Conservation (phyloP, 352 stramenopile species). For the Globisporangium radiosum region DNA sequence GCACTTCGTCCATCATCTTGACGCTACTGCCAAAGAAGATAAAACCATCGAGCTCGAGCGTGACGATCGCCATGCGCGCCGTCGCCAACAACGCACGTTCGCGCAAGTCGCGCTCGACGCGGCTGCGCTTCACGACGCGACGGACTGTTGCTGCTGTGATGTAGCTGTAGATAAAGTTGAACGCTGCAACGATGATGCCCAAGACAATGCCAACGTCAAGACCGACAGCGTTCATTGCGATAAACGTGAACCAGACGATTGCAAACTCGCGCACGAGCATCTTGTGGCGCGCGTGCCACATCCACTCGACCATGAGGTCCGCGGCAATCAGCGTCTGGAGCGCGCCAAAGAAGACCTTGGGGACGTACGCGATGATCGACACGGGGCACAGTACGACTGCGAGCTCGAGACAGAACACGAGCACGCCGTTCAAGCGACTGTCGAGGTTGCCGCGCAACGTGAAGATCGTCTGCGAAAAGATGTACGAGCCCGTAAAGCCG, state of each 20-base stretch:
- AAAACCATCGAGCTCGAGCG: constrained; percentile 78
- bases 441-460: constrained; percentile 75
- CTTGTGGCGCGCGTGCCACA: constrained; percentile 82
- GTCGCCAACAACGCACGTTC: constrained; percentile 67
- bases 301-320: constrained; percentile 97
- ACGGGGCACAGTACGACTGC: constrained; percentile 85
- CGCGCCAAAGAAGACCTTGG: constrained; percentile 97
- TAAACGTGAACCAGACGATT: constrained; percentile 92
- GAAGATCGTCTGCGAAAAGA: constrained; percentile 97
- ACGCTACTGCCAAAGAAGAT: constrained; percentile 87
- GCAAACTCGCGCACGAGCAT: constrained; percentile 89
- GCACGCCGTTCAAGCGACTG: constrained; percentile 56
- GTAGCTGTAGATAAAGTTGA: constrained; percentile 88
- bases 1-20: constrained; percentile 85
- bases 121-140: constrained; percentile 74
- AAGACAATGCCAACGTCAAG: constrained; percentile 94
- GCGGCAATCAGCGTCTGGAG: constrained; percentile 95
- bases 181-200: constrained; percentile 86
- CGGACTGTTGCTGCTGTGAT: constrained; percentile 62
- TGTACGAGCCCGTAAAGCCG: constrained; percentile 98
- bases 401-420: constrained; percentile 77
- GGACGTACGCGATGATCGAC: constrained; percentile 93
- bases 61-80: constrained; percentile 77
- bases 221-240: constrained; percentile 90
- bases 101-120: constrained; percentile 72